Evolutionary conservation across 495 filamentous ascomycete species (phyloP), one percentile per base, ranked within the genome.

Genomic region (Penicillium egyptiacum): DNA sequence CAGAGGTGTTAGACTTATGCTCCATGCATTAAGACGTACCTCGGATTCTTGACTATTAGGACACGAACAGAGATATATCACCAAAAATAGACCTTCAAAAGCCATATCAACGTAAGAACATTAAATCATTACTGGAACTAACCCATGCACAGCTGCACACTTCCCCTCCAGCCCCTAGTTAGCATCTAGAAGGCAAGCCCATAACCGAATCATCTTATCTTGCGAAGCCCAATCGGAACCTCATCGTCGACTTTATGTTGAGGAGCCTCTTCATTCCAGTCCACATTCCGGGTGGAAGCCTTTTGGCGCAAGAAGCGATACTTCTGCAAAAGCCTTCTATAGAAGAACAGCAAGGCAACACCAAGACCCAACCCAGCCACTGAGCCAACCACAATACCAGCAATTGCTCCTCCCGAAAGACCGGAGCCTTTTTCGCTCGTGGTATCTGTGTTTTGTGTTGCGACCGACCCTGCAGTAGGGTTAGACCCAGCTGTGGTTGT

Each of bases 311-410:
- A 14, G 40, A 19, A 42, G 19, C 40, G 40, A 42, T 42, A 42
- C 40, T 42, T 42, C 40, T 42, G 40, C 17, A 42, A 19, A 11
- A 42, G 40, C 17, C 40, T 42, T 12, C 40, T 42, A 42, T 42
- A 42, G 19, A 42, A 42, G 40, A 63, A 63, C 16, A 67, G 23
- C 4, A 19, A 62, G 19, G 53, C 53, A 11, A 41, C 49, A 28
- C 63, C 58, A 11, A 63, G 16, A 4, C 48, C 60, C 16, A 64
- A 70, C 14, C 73, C 78, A 4, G 75, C 70, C n/a, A 77, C 59
- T 20, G 62, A 62, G n/a, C 73, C 79, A n/a, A 80, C 68, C 20
- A 74, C 75, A 47, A 79, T 75, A 26, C 79, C 79, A 1, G 75
- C 77, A 60, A 77, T 79, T 12, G 75, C 73, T 14, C 75, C 79